A percentile compares a stretch with the other conserved stretches of the same genome.
Evolutionary conservation across 495 filamentous ascomycete species (phyloP).

Genomic region (Neurospora tetraspora): DNA sequence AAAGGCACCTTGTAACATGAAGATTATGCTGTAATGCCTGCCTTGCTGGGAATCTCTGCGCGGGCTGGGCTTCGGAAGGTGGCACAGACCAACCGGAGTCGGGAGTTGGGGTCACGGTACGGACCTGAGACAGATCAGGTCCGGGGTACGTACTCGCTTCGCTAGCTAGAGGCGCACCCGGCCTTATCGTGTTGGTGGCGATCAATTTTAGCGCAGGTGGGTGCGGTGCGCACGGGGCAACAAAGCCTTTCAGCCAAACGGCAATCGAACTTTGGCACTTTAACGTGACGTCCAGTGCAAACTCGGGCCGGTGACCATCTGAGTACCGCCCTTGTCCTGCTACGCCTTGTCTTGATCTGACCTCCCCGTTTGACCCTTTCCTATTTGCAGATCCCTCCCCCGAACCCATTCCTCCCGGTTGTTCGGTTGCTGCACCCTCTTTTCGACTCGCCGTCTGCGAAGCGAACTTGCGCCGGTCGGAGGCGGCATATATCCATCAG

Average conservation of each 20-base stretch:
- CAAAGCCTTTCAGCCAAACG: conserved; percentile 18
- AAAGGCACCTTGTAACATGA: background rate
- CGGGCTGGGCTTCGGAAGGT: background rate
- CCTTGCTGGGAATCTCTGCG: background rate
- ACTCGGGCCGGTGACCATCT: conserved; percentile 10
- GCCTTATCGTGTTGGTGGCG: conserved; percentile 2
- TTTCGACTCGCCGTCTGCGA: background rate
- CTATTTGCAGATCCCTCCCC: background rate
- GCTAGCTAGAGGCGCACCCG: background rate
- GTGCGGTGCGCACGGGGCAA: conserved; percentile 9
- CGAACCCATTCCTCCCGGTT: conserved; percentile 7
- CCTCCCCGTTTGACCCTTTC: background rate
- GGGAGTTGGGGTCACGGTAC: background rate
- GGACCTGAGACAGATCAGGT: background rate
- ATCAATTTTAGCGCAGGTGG: conserved; percentile 19
- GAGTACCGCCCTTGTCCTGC: conserved; percentile 1
- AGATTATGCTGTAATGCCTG: background rate
- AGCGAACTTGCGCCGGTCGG: background rate
- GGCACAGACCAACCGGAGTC: background rate
- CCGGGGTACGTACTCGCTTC: background rate
- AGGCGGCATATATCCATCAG: conserved; percentile 7
- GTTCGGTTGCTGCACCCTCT: conserved; percentile 1
- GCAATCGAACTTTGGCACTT: conserved; percentile 6
- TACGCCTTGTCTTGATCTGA: background rate
- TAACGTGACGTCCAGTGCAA: conserved; percentile 9